Percentiles rank a stretch among this genome's conserved stretches.
Conservation (phyloP, 257 asterid genomes). For the Solanum virginianum region DNA sequence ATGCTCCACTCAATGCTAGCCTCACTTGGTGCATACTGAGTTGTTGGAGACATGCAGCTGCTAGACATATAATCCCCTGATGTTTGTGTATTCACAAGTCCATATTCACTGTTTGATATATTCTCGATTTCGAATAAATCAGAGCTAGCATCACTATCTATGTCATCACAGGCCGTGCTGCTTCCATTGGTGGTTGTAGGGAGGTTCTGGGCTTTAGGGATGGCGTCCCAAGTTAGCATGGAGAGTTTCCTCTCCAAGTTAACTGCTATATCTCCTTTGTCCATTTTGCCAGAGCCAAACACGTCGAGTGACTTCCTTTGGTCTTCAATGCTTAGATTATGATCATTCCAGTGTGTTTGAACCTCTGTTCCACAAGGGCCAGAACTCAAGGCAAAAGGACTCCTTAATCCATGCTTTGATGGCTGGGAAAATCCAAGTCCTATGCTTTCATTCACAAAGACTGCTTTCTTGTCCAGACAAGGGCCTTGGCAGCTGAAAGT, state of each 20-base stretch:
- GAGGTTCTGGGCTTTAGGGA: constrained; percentile 24
- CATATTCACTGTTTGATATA: constrained; percentile 27
- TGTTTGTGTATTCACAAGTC: neutral
- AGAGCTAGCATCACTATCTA: constrained; percentile 75
- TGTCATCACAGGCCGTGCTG: constrained; percentile 36
- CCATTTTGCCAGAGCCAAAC: constrained; percentile 33
- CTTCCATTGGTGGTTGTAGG: constrained; percentile 16
- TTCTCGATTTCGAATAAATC: constrained; percentile 80
- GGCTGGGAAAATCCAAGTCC: constrained; percentile 13
- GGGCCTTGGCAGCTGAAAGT: constrained; percentile 43
- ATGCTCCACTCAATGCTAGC: constrained; percentile 82
- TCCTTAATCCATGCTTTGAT: neutral
- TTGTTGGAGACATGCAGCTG: constrained; percentile 40
- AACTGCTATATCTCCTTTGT: constrained; percentile 23
- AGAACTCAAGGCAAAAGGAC: neutral
- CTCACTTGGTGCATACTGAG: constrained; percentile 64
- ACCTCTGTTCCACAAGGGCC: neutral
- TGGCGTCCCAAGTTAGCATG: constrained; percentile 86
- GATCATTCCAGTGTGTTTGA: neutral
- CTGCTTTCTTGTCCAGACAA: constrained; percentile 41
- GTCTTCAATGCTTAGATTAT: constrained; percentile 6
- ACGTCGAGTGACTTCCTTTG: constrained; percentile 52
- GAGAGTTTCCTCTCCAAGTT: constrained; percentile 65
- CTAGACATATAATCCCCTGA: constrained; percentile 15
- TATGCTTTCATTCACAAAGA: constrained; percentile 6